Evolutionary conservation across 1,284 basidiomycete genomes (phyloP), one percentile per base, ranked within the genome.

Genomic region (Ceratobasidium sp.): DNA sequence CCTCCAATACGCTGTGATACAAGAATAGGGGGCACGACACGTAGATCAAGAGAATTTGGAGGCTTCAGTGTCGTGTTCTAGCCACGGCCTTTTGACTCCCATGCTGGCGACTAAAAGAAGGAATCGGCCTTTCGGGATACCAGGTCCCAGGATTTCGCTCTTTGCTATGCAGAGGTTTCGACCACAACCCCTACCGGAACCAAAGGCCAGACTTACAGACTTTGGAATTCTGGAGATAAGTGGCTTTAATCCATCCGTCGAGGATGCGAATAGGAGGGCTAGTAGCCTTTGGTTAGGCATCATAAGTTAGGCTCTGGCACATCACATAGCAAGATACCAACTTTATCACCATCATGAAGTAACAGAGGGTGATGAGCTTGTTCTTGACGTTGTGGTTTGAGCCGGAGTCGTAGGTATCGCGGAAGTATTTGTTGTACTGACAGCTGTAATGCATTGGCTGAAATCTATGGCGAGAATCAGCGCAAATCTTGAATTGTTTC

Each of bases 171-270:
- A 23, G 34, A 8, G 21, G 53, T 30, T 2, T 3, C 4, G 55
- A 48, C 3, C 28, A 39, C 57, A 41, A 3, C 6, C 36, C n/a
- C 26, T 36, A 26, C 52, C 9, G 1, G 8, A 16, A 23, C 12
- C 41, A 32, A 48, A 18, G 10, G 1, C 1, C 26, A 53, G 21
- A 41, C 45, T 10, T 21, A 65, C 45, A 50, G 12, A 8, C 21
- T 18, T 16, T 21, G n/a, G 9, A 16, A 32, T 52, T 65, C 34
- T 65, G 62, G 23, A 65, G 62, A 23, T 28, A 67, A 6, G 50
- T 41, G 12, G 32, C 64, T 28, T 48, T 50, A 4, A 50, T 50
- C 64, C 64, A 67, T 16, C 64, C 65, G 30, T 70, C 65, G 12
- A 58, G 26, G 12, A 53, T 53, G 23, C 23, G 52, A 21, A 70